phyloP scores from a whole-genome alignment of 2,329 filamentous ascomycete genomes.

The Pezicula radicicola region DNA sequence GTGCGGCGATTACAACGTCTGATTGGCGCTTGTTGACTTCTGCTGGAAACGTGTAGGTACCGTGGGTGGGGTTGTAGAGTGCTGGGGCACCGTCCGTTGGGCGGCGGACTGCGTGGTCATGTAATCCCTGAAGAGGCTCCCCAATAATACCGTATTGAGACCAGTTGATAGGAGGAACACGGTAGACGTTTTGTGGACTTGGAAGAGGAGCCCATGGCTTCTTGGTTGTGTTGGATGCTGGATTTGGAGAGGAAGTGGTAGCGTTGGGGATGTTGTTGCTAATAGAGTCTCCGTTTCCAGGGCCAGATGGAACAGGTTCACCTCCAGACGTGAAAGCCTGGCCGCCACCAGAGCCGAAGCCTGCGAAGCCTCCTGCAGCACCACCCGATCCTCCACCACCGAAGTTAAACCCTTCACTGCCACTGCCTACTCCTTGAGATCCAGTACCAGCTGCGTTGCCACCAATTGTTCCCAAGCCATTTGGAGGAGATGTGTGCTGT shows the following conservation, averaged over 20 bases:
- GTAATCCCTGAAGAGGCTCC: slow-evolving; percentile 77
- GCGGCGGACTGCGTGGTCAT: slow-evolving; percentile 70
- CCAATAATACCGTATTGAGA: slow-evolving; percentile 89
- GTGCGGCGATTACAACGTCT: slow-evolving; percentile 51
- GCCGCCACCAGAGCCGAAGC: no score
- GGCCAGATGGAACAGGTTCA: no score
- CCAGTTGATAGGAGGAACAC: slow-evolving; percentile 92
- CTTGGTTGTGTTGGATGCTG: not conserved
- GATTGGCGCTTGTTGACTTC: slow-evolving; percentile 37
- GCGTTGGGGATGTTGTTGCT: not conserved
- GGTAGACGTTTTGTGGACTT: slow-evolving; percentile 75
- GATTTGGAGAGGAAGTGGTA: no score
- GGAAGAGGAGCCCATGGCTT: slow-evolving; percentile 64
- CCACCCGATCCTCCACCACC: no score
- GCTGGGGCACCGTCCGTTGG: slow-evolving; percentile 57
- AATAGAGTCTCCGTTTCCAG: no score
- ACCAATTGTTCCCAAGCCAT: no score
- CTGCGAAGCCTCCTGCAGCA: no score
- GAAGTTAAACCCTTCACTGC: not conserved
- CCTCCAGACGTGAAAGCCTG: no score
- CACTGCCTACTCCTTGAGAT: slow-evolving; percentile 4
- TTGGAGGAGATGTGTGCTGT: no score
- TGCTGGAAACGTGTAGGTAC: slow-evolving; percentile 44
- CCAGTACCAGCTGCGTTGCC: not conserved
- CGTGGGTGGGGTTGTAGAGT: slow-evolving; percentile 31